Evolutionary conservation across 805 yeast genomes (phyloP).

Genomic region (Komagataella kurtzmanii): DNA sequence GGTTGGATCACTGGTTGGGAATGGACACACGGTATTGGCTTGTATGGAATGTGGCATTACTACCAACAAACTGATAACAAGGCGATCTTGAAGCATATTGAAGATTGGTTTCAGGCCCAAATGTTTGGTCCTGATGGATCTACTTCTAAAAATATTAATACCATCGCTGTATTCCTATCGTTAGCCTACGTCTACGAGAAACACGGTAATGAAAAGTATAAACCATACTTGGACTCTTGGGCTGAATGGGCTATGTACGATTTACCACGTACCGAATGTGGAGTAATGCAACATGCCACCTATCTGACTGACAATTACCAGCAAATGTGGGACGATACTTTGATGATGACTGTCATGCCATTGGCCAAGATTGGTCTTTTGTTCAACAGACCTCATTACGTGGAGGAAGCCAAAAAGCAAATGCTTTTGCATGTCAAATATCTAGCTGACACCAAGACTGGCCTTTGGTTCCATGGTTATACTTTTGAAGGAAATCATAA

Average conservation of each 20-base stretch:
- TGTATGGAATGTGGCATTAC: constrained; percentile 24
- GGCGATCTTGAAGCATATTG: constrained; percentile 11
- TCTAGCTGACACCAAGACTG: constrained; percentile 16
- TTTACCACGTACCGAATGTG: constrained; percentile 17
- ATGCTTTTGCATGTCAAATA: constrained; percentile 19
- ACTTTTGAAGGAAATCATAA: constrained; percentile 15
- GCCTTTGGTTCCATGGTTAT: constrained; percentile 22
- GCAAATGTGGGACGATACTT: constrained; percentile 18
- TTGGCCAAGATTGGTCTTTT: constrained; percentile 9
- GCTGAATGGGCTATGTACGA: constrained; percentile 20
- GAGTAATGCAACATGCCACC: constrained; percentile 22
- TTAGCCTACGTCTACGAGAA: constrained; percentile 18
- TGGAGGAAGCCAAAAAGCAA: constrained; percentile 21
- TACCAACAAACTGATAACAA: constrained; percentile 14
- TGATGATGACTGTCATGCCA: constrained; percentile 25
- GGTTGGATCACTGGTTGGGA: constrained; percentile 26
- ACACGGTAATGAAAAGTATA: constrained; percentile 7
- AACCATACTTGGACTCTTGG: constrained; percentile 20
- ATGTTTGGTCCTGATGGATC: constrained; percentile 17
- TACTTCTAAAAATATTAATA: constrained; percentile 20
- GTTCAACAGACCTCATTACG: constrained; percentile 16
- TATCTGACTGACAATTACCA: constrained; percentile 16
- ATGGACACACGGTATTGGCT: constrained; percentile 25
- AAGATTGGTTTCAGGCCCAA: constrained; percentile 15
- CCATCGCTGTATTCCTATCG: constrained; percentile 21